Base-by-base conservation (phyloP, 2,329 filamentous ascomycete species). In the Bipolaris gigantea region DNA sequence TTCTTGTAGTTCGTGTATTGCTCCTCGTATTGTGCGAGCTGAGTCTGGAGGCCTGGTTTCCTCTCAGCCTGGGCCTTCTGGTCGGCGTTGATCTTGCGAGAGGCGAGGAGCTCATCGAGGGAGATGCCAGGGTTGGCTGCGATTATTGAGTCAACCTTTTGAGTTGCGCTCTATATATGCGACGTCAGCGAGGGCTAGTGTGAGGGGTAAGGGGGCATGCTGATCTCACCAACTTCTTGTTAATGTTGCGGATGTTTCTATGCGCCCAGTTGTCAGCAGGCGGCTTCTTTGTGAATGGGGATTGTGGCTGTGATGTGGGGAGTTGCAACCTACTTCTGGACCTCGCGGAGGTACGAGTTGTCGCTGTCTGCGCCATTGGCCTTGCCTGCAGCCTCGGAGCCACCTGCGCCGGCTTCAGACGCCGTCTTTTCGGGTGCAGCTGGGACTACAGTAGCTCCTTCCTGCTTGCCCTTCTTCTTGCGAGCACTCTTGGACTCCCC, bases 241-340 rank as follows among this genome's bases (percentile, higher is more conserved):
- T 89, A 70, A 94, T 80, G 76, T 94, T 96, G 71, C 93, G 92
- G 67, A 97, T 89, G 76, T 85, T 91, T 82, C 92, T 96, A 56
- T 19, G 38, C 39, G 35, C 18, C 38, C 25, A 16, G 18, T 6
- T 39, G 42, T 72, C 46, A 72, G 66, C 55, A 54, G 34, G 33
- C 34, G 34, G 50, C 32, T 36, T 48, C 48, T 30, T 41, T 39
- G 16, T 39, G n/a, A 16, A 19, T 15, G 27, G 13, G 47, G 25
- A 38, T 18, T 25, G 8, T 48, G 36, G 39, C 42, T 48, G 45
- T 45, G 30, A 50, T 50, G 54, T 23, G 44, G 34, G 41, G 46
- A 38, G 33, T 53, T 53, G 57, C 41, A n/a, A 69, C 86, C 73
- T 79, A 96, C 92, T 96, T 97, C 72, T 93, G 86, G 45, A 97